Conservation (phyloP, 768 basidiomycete species). For the Pulveroboletus sp. region DNA sequence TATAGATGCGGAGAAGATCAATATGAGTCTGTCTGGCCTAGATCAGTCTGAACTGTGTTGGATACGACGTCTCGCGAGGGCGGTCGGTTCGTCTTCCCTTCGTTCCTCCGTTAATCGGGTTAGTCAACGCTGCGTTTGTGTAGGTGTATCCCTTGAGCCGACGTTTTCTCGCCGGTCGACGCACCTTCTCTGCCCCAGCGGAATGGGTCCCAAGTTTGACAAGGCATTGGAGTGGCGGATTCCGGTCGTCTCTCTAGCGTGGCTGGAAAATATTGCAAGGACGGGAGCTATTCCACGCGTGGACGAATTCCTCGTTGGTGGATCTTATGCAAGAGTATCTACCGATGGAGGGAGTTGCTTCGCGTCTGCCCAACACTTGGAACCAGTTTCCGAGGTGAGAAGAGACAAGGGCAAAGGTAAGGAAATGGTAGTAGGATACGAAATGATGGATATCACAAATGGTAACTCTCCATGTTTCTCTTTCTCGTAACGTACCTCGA, state of each 20-base stretch:
- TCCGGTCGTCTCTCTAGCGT: slow-evolving; percentile 64
- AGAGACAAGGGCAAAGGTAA: slow-evolving; percentile 32
- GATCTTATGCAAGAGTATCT: slow-evolving; percentile 36
- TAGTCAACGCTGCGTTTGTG: neutral
- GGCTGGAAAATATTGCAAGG: slow-evolving; percentile 59
- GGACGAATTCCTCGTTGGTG: slow-evolving; percentile 31
- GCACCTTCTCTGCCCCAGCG: slow-evolving; percentile 75
- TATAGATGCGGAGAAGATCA: slow-evolving; percentile 53
- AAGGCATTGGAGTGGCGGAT: slow-evolving; percentile 78
- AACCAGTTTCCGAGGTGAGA: slow-evolving; percentile 4
- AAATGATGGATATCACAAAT: slow-evolving; percentile 37
- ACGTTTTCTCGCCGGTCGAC: slow-evolving; percentile 68
- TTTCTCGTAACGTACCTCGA: neutral
- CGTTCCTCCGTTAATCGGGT: neutral
- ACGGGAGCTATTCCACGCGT: slow-evolving; percentile 44
- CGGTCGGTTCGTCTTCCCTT: slow-evolving; percentile 14
- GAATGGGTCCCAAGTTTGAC: slow-evolving; percentile 66
- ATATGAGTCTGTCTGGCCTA: slow-evolving; percentile 71
- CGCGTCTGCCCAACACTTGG: neutral
- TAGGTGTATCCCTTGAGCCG: slow-evolving; percentile 52
- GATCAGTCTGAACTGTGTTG: slow-evolving; percentile 65
- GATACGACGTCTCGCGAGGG: slow-evolving; percentile 36
- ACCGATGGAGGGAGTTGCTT: slow-evolving; percentile 29
- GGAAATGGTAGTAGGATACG: slow-evolving; percentile 25
- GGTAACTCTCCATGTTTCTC: slow-evolving; percentile 15